Conservation (phyloP, 495 filamentous ascomycete species). For the Chaetomium cochliodes region DNA sequence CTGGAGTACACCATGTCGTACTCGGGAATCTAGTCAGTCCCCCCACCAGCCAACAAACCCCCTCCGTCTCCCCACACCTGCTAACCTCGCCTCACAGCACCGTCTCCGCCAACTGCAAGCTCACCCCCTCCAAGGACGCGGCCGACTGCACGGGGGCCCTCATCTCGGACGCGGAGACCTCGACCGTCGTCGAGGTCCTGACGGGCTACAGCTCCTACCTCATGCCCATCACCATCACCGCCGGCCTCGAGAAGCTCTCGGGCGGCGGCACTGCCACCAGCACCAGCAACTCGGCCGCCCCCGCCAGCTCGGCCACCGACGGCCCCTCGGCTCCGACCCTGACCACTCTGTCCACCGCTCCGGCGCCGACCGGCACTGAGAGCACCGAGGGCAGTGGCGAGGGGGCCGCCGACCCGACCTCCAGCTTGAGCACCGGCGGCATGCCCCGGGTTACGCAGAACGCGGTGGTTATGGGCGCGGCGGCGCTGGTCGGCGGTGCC, state of each 20-base stretch:
- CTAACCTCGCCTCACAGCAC: conserved; percentile 5
- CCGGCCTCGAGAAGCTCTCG: conserved; percentile 27
- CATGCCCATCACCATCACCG: conserved; percentile 36
- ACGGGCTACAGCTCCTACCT: conserved; percentile 8
- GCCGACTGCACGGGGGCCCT: background rate
- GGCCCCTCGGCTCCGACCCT: background rate
- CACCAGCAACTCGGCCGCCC: background rate
- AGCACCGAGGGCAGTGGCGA: conserved; percentile 21
- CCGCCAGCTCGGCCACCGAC: conserved; percentile 12
- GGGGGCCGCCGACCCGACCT: background rate
- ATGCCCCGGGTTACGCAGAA: conserved; percentile 39
- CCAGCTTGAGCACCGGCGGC: conserved; percentile 35
- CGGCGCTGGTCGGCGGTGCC: conserved; percentile 30
- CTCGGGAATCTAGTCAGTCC: background rate
- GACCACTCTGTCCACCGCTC: background rate
- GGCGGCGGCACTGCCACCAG: background rate
- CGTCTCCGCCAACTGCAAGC: background rate
- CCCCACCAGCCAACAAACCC: background rate
- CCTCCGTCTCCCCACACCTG: background rate
- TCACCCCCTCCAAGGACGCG: background rate
- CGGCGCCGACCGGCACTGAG: conserved; percentile 25
- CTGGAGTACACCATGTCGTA: conserved; percentile 27
- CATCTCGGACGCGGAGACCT: background rate
- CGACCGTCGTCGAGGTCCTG: background rate
- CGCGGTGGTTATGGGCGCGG: conserved; percentile 31